Percentiles rank a stretch among this genome's conserved stretches.
Conservation (phyloP, 1,284 basidiomycete species). For the Ceratobasidium sp. region DNA sequence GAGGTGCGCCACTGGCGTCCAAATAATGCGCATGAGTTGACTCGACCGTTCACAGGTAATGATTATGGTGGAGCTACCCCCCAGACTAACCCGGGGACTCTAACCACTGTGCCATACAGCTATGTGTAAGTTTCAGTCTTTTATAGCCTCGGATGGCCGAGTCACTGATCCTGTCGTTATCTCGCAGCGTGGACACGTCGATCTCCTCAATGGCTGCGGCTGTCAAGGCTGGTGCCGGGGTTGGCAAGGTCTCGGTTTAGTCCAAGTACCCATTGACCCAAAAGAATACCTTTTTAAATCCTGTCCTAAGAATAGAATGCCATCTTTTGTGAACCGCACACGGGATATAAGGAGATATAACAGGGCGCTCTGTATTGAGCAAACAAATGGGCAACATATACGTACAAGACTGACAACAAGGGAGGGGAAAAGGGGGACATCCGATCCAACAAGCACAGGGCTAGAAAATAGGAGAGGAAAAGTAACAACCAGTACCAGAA, state of each 20-base stretch:
- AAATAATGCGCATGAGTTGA: background rate
- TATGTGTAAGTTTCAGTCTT: too few relatives aligned
- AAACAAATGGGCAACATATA: constrained; percentile 40
- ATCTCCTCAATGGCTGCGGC: background rate
- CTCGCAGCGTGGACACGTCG: background rate
- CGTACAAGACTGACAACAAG: constrained; percentile 27
- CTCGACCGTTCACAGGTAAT: too few relatives aligned
- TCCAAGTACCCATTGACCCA: background rate
- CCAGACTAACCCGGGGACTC: too few relatives aligned
- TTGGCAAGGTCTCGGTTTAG: background rate
- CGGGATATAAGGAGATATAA: background rate
- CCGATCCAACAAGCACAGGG: constrained; percentile 33
- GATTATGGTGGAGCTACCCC: too few relatives aligned
- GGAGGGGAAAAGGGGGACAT: constrained; percentile 8
- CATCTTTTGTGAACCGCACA: background rate
- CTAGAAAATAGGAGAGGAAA: background rate
- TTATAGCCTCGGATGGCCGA: too few relatives aligned
- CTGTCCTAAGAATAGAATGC: too few relatives aligned
- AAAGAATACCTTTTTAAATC: too few relatives aligned
- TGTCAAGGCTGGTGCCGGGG: constrained; percentile 5
- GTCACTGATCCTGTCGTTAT: too few relatives aligned
- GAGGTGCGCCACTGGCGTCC: too few relatives aligned
- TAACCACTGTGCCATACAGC: background rate
- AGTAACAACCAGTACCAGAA: constrained; percentile 16
- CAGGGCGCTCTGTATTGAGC: constrained; percentile 15